Percentiles rank a stretch among this genome's conserved stretches.
Conservation (phyloP, 208 protist species). For the Leishmania guyanensis region DNA sequence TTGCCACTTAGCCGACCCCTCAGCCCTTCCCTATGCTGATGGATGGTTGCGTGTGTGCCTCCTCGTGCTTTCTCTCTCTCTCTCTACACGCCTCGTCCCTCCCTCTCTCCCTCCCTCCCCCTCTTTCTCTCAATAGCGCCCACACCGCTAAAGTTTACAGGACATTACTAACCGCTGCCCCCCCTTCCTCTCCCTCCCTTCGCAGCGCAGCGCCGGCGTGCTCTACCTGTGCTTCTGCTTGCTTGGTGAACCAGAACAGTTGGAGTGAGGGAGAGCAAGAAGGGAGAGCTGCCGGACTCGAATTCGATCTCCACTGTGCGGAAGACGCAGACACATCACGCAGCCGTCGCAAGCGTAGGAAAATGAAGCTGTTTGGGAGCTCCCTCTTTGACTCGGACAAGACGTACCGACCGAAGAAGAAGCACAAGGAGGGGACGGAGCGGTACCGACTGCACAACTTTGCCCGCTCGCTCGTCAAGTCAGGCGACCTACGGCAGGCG, state of each 20-base stretch:
- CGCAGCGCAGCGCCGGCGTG: background rate
- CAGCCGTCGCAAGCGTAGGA: background rate
- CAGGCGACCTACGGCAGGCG: conserved; percentile 94
- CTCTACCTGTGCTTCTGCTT: background rate
- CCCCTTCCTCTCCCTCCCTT: background rate
- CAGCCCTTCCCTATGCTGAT: background rate
- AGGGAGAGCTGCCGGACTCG: background rate
- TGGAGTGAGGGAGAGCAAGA: background rate
- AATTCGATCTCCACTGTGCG: background rate
- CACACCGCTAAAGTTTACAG: background rate
- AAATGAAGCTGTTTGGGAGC: conserved; percentile 70
- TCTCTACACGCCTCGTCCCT: background rate
- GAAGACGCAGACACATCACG: background rate
- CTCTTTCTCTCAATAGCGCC: background rate
- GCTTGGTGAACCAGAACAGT: background rate
- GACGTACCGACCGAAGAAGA: conserved; percentile 96
- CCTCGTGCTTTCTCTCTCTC: background rate
- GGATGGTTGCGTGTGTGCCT: background rate
- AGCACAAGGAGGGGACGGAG: conserved; percentile 94
- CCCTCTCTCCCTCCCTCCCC: background rate
- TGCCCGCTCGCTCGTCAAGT: conserved; percentile 66
- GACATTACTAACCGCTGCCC: background rate
- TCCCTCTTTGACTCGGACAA: conserved; percentile 93
- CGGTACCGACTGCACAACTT: conserved; percentile 96
- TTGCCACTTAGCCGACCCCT: background rate